Evolutionary conservation across 2,329 filamentous ascomycete genomes (phyloP).

Genomic region (Diaporthe caulivora): DNA sequence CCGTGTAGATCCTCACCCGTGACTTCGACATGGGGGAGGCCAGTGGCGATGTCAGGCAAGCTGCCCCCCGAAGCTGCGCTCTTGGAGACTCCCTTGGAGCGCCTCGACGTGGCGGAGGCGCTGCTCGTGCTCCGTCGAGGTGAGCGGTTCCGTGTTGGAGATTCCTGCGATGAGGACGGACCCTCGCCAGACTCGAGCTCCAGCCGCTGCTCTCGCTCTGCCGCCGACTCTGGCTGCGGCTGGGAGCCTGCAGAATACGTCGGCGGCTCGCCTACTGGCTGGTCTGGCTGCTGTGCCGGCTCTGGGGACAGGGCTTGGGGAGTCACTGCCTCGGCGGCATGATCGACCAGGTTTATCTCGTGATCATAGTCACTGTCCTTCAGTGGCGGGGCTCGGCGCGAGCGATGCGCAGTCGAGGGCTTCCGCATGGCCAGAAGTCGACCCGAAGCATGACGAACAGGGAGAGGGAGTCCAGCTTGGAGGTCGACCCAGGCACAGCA

Average conservation of each 20-base stretch:
- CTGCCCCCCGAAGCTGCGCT: slow-evolving; percentile 1
- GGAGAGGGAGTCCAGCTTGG: not conserved
- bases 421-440: slow-evolving; percentile 38
- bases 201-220: not conserved
- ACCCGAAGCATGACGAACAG: slow-evolving; percentile 35
- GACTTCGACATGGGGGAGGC: slow-evolving; percentile 31
- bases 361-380: slow-evolving; percentile 76
- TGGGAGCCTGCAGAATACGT: not conserved
- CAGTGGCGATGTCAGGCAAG: not conserved
- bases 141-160: not conserved
- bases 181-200: not conserved
- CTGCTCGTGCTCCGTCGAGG: slow-evolving; percentile 22
- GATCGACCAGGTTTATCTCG: slow-evolving; percentile 77
- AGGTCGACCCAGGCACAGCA: not conserved
- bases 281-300: slow-evolving; percentile 11
- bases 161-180: slow-evolving; percentile 8
- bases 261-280: not conserved
- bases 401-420: slow-evolving; percentile 55
- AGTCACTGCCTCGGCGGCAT: slow-evolving; percentile 47
- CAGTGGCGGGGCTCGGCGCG: slow-evolving; percentile 66
- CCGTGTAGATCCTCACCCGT: slow-evolving; percentile 15
- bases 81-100: not conserved
- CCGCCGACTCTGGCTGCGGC: not conserved
- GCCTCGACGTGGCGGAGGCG: not conserved
- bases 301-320: slow-evolving; percentile 30